Evolutionary conservation across 129 eudicot genomes (phyloP), one percentile per base, ranked within the genome.

Genomic region (Chrysanthemum lavandulifolium): DNA sequence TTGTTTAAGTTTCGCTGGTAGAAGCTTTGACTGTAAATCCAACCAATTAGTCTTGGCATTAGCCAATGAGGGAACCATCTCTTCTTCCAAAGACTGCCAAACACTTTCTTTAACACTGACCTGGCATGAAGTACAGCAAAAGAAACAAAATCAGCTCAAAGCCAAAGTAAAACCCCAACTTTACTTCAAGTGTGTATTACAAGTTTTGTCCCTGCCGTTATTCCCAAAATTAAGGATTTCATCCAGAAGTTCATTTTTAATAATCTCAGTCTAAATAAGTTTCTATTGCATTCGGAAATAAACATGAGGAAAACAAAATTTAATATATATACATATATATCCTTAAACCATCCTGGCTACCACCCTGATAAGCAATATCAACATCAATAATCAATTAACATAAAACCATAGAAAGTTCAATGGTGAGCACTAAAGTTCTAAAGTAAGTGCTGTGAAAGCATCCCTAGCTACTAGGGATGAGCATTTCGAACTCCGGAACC

Each of bases 81-180:
- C 93, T 79, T 90, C 98, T 82, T 94, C 98, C 77, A 94, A 71
- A 48, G 88, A 73, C 72, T 40, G 87, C 98, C 98, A 94, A 43
- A 90, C 33, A 63, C 86, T 88, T 83, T 94, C 98, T 84, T 66
- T 79, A 10, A 86, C 88, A 70, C 87, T 81, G 75, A 71, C 90
- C 97, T 91, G 85, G 15, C 72, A 54, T 77, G 15, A 59, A 54
- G 61, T 52, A 27, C 64, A 40, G 11, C 68, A 49, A 53, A 55
- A 10, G 60, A 60, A 31, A 52, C 25, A 61, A 73, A 45, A 64
- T 76, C 66, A 81, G 16, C 68, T 36, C 67, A 72, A 50, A 64
- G 25, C 75, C 65, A 67, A 57, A 45, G 65, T 23, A 61, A 31
- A 69, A 50, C 43, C 3, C 47, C 43, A 29, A 31, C 54, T 47